These are phyloP conservation scores for Chlorella vulgaris DNA, from an alignment of 139 green algal genomes.

Conservation along the genomic window DNA sequence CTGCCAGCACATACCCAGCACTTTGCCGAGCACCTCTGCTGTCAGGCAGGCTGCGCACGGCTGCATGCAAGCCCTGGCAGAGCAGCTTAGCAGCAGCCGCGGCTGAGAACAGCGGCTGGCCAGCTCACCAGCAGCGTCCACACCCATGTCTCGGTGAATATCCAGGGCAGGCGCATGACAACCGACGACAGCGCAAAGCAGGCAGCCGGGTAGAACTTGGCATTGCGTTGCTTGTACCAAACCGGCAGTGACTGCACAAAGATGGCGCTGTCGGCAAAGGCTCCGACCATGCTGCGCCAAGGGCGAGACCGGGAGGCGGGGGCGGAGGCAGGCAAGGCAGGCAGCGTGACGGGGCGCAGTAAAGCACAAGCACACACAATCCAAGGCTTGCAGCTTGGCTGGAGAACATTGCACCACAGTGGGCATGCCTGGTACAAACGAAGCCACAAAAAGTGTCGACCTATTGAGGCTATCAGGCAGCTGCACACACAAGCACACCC, in stretches of 20 bases:
- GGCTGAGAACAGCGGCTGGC: too few relatives aligned
- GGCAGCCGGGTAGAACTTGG: slow-evolving; percentile 44
- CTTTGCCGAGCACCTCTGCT: neutral
- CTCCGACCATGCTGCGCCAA: too few relatives aligned
- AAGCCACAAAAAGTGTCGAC: too few relatives aligned
- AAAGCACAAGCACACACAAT: too few relatives aligned
- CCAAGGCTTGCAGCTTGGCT: too few relatives aligned
- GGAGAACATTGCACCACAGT: too few relatives aligned
- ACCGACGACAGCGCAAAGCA: slow-evolving; percentile 54
- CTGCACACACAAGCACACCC: too few relatives aligned
- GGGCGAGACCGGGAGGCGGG: slow-evolving; percentile 40
- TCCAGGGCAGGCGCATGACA: slow-evolving; percentile 52
- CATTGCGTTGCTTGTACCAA: slow-evolving; percentile 65
- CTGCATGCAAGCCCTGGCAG: too few relatives aligned
- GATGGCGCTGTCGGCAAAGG: slow-evolving; percentile 11
- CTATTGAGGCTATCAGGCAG: too few relatives aligned
- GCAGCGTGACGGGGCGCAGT: neutral
- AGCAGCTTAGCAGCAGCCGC: too few relatives aligned
- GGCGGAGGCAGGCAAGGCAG: slow-evolving; percentile 63
- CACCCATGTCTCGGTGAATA: slow-evolving; percentile 40
- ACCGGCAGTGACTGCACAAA: slow-evolving; percentile 30
- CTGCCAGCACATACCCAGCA: neutral
- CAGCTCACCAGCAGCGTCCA: slow-evolving; percentile 43
- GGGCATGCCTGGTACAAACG: neutral
- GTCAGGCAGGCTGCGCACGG: too few relatives aligned